Evolutionary conservation across 1,284 basidiomycete genomes (phyloP).

Genomic region (Cystobasidiaceae sp.): DNA sequence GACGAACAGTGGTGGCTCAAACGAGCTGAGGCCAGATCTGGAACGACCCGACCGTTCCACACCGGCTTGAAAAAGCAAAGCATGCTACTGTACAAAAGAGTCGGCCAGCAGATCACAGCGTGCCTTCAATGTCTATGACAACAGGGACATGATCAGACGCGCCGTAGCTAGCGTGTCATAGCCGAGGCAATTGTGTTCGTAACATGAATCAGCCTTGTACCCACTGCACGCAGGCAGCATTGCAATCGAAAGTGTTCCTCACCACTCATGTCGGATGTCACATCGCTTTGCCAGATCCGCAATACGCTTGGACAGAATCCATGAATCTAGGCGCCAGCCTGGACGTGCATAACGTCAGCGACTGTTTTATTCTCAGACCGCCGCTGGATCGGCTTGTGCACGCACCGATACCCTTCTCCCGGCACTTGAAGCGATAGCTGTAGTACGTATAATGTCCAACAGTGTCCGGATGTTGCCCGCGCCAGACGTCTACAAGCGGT

Average conservation of each 20-base stretch:
- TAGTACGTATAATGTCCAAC: slow-evolving; percentile 72
- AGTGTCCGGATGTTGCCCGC: slow-evolving; percentile 62
- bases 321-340: neutral
- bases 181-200: too few species aligned
- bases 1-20: too few species aligned
- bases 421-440: slow-evolving; percentile 74
- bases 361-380: too few species aligned
- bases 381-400: too few species aligned
- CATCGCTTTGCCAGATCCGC: slow-evolving; percentile 36
- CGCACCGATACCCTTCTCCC: slow-evolving; percentile 66
- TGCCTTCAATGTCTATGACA: slow-evolving; percentile 39
- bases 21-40: too few species aligned
- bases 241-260: neutral
- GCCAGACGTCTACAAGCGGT: slow-evolving; percentile 73
- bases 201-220: too few species aligned
- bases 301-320: slow-evolving; percentile 37
- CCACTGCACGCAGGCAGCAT: too few species aligned
- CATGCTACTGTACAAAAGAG: neutral
- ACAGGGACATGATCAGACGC: slow-evolving; percentile 41
- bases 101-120: slow-evolving; percentile 22
- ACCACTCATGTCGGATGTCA: slow-evolving; percentile 40
- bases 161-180: slow-evolving; percentile 34
- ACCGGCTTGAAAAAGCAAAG: too few species aligned
- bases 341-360: neutral
- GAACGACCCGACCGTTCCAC: too few species aligned